Base-by-base conservation (phyloP, 306 rosid species). In the Fagus crenata region DNA sequence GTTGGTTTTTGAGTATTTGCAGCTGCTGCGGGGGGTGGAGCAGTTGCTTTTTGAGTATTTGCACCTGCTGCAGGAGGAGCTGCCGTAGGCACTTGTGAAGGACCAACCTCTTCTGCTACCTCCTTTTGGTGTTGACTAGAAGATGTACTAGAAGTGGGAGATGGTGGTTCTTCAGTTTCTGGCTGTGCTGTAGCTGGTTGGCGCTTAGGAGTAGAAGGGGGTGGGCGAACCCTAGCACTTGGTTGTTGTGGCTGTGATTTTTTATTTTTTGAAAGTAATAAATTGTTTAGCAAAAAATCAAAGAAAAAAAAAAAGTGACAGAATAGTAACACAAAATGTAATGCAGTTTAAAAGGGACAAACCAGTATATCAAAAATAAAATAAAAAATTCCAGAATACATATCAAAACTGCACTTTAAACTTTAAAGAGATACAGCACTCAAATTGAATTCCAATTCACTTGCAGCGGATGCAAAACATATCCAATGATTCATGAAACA, bases 61-160 rank as follows among this genome's bases (percentile, higher is more conserved):
- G 63, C 42, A 67, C 40, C 85, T 63, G 78, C 75, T 22, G 70
- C 80, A 65, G 84, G 42, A 67, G 80, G 70, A 59, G 71, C 53
- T 64, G 78, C 69, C 83, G 79, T 85, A 56, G 88, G 76, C 73
- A 72, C 74, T 80, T 81, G 79, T 6, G 85, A 82, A 72, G 86
- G 81, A 40, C 64, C 78, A 79, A 85, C 83, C 84, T 87, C 93
- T 76, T 84, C 86, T 36, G 82, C 78, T 39, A 83, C 86, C 80
- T 75, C 89, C 78, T 85, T 85, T 75, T 75, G 83, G 51, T 81
- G 75, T 76, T 87, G 87, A 80, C 71, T 83, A 39, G 88, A 90
- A 67, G 96, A 81, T 69, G 88, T 73, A 68, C 75, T 76, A 6
- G 87, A 76, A 28, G 89, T 60, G 67, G 96, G 90, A 80, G 88